A percentile compares a stretch with the other conserved stretches of the same genome.
Conservation (phyloP, 2,329 filamentous ascomycete species). For the Mycosphaerella sp. region DNA sequence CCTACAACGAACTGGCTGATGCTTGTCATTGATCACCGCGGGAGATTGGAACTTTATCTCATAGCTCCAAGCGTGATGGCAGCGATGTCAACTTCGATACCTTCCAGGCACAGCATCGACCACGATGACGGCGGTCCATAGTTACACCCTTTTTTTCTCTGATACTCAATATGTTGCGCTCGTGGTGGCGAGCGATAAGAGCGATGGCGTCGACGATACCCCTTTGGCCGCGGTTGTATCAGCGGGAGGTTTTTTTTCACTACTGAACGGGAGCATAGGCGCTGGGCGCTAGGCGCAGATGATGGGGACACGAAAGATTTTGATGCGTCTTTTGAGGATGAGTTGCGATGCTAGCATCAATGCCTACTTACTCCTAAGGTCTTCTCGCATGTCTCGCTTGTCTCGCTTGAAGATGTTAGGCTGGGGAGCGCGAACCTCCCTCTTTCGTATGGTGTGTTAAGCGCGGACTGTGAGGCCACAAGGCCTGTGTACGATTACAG, state of each 20-base stretch:
- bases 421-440: background rate
- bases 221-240: constrained; percentile 1
- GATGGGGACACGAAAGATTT: constrained; percentile 3
- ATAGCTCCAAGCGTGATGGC: background rate
- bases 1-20: background rate
- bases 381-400: background rate
- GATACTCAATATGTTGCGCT: constrained; percentile 16
- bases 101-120: background rate
- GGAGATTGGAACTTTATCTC: background rate
- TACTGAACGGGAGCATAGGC: background rate
- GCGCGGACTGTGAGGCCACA: constrained; percentile 1
- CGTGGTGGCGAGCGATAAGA: constrained; percentile 8
- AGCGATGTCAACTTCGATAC: background rate
- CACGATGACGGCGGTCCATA: background rate
- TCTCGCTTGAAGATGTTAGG: background rate
- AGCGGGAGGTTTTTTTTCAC: constrained; percentile 4
- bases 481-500: constrained; percentile 9
- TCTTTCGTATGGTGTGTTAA: constrained; percentile 2
- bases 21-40: background rate
- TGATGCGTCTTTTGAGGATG: constrained; percentile 4
- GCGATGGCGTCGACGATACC: constrained; percentile 8
- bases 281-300: constrained; percentile 4
- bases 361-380: constrained; percentile 1
- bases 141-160: constrained; percentile 1
- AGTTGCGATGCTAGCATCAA: background rate